Base-by-base conservation (phyloP, 2,329 filamentous ascomycete species). In the Botrytis sinoallii region DNA sequence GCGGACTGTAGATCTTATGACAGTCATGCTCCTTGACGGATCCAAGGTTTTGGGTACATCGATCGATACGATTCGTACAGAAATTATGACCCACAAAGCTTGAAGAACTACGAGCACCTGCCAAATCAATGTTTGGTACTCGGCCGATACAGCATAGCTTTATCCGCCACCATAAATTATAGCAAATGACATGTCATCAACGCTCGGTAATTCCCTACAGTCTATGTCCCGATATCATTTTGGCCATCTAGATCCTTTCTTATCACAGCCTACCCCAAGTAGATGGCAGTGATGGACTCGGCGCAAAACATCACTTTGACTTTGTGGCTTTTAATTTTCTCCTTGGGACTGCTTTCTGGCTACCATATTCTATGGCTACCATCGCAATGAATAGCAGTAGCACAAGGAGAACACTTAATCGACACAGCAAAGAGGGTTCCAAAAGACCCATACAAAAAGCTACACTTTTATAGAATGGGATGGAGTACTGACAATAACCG, bases 391-490 rank as follows among this genome's bases (percentile, higher is more conserved):
- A 29, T 8, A 16, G 1, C 0, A 55, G 12, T 29, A 16, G 12
- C 2, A 29, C n/a, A 29, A 55, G 3, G 6, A 6, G 6, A 29
- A 29, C 1, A 3, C 3, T 61, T 40, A 7, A 16, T 1, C 1
- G 5, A 6, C 14, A 25, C 12, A 1, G 35, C 25, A n/a, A 16
- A 25, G 0, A n/a, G 0, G 35, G 25, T 1, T 16, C 12, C 20
- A 8, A 18, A 40, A 2, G 32, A 25, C 5, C 4, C 22, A 4
- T 25, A 4, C 2, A 4, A 14, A 22, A n/a, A 8, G 3, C 7
- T 6, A 2, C 6, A 25, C 59, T 38, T 4, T 4, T 16, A n/a
- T 16, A 16, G 3, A 12, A 9, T 40, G 20, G 1, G 14, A 18
- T 8, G 22, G 3, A 57, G 16, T 18, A 29, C 12, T 16, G 3